phyloP scores from a whole-genome alignment of 2,329 filamentous ascomycete species.

The Epichloe uncinata region DNA sequence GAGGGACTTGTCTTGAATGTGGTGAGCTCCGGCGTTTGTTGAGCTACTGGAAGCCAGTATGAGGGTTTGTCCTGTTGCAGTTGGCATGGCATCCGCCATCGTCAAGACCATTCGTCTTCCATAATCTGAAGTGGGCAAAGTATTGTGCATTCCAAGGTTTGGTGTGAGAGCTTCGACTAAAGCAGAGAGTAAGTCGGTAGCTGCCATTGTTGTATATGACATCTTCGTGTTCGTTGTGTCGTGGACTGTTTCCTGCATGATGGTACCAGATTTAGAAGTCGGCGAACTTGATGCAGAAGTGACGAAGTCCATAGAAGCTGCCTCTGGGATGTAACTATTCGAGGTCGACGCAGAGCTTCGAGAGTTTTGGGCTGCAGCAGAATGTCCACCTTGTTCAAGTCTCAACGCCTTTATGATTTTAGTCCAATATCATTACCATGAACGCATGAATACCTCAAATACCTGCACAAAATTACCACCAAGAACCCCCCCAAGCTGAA shows the following conservation, averaged over 20 bases:
- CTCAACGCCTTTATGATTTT: neutral
- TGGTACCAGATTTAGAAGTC: neutral
- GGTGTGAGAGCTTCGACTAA: conserved; percentile 8
- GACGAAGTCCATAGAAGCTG: neutral
- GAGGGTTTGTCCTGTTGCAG: neutral
- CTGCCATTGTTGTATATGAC: neutral
- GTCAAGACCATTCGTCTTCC: neutral
- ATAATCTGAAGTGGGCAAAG: neutral
- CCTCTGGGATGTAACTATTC: neutral
- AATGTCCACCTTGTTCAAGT: neutral
- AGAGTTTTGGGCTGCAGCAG: neutral
- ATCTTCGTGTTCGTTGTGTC: neutral
- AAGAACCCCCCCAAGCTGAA: conserved; percentile 13
- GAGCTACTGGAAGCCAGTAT: neutral
- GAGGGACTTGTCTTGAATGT: neutral
- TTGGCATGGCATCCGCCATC: neutral
- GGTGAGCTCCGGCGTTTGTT: neutral
- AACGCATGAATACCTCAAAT: neutral
- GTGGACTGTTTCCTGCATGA: neutral
- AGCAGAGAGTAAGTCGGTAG: conserved; percentile 5
- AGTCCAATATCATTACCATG: neutral
- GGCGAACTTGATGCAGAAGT: neutral
- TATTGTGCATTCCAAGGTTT: neutral
- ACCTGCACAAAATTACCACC: conserved; percentile 8
- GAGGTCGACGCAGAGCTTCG: neutral